Percentiles rank a stretch among this genome's conserved stretches.
Evolutionary conservation across 2,329 filamentous ascomycete genomes (phyloP).

Genomic region (Berkeleyomyces basicola): DNA sequence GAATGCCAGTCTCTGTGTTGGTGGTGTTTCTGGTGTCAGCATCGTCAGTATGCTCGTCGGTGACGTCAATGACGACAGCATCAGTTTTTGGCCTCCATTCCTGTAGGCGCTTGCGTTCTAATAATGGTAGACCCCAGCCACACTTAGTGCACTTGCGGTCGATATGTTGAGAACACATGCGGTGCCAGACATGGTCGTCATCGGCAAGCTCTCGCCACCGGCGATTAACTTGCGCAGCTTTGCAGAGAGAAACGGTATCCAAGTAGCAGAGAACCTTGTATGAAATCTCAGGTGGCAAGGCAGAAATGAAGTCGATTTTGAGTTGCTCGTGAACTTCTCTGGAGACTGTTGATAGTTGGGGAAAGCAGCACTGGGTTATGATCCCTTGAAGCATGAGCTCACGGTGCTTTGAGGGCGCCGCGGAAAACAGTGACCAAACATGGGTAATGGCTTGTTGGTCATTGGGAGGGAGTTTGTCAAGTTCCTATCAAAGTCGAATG

Average conservation of each 20-base stretch:
- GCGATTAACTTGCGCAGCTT: slow-evolving; percentile 83
- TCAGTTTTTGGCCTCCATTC: slow-evolving; percentile 52
- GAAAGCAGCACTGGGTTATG: slow-evolving; percentile 92
- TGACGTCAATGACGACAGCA: slow-evolving; percentile 1
- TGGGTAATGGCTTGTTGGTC: slow-evolving; percentile 95
- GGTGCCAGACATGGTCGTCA: slow-evolving; percentile 91
- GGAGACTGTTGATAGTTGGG: slow-evolving; percentile 84
- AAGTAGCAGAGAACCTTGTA: slow-evolving; percentile 88
- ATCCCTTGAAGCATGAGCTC: slow-evolving; percentile 95
- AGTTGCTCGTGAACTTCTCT: slow-evolving; percentile 84
- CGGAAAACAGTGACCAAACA: slow-evolving; percentile 95
- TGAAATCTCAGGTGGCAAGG: slow-evolving; percentile 75
- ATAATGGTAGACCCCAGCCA: slow-evolving; percentile 78
- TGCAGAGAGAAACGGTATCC: slow-evolving; percentile 87
- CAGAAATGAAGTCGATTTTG: slow-evolving; percentile 89
- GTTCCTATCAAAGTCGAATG: slow-evolving; percentile 37
- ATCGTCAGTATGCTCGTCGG: slow-evolving; percentile 16
- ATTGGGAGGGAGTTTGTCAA: slow-evolving; percentile 61
- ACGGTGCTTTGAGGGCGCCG: slow-evolving; percentile 81
- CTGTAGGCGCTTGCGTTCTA: slow-evolving; percentile 75
- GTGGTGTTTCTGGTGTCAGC: neutral
- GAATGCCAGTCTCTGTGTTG: neutral
- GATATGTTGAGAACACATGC: slow-evolving; percentile 96
- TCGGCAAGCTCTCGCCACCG: slow-evolving; percentile 84
- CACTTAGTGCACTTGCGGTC: slow-evolving; percentile 88